Base-by-base conservation (phyloP, 2,329 filamentous ascomycete species). In the Pseudocercospora macadamiae region DNA sequence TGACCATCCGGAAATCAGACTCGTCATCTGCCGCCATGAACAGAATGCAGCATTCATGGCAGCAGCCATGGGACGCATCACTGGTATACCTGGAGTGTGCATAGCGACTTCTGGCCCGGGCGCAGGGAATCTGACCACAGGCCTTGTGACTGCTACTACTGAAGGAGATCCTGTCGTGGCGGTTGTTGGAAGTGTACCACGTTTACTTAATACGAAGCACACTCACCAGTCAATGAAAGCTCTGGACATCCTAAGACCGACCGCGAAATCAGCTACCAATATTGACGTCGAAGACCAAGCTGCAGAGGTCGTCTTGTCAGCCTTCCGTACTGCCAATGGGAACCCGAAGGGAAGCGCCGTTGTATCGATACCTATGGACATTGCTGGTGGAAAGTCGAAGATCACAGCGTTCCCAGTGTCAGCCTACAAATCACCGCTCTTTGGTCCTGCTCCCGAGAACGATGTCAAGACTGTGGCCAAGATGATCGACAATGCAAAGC, bases 31-130 rank as follows among this genome's bases (percentile, higher is more conserved):
- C 58, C 73, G 79, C 14, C 79, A 81, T 61, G 79, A 81, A 64
- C 79, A 81, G 57, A 81, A 81, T 64, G 79, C 79, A 14, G 79
- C 78, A 5, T 79, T 81, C 69, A 81, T 81, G 71, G 79, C 79
- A 18, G 77, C 77, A 2, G 79, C 77, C 0, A 70, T 77, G 19
- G 79, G 79, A 9, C 71, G 77, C 26, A 76, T 81, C 57, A 80
- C 78, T 1, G 79, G 78, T 16, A 69, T 70, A 2, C 77, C 78
- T 3, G 79, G 79, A 9, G 78, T 80, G 1, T 79, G 75, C 65
- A 76, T 80, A 45, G 79, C 76, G 16, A 81, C 79, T 2, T 79
- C 76, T 10, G 79, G 78, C 0, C 79, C 79, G 0, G 79, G 79
- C 12, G 79, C 78, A 2, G 76, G 75, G 42, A 81, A 81, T 64